Percentiles rank a stretch among this genome's conserved stretches.
Conservation (phyloP, 306 rosid genomes). For the Rosa chinensis region DNA sequence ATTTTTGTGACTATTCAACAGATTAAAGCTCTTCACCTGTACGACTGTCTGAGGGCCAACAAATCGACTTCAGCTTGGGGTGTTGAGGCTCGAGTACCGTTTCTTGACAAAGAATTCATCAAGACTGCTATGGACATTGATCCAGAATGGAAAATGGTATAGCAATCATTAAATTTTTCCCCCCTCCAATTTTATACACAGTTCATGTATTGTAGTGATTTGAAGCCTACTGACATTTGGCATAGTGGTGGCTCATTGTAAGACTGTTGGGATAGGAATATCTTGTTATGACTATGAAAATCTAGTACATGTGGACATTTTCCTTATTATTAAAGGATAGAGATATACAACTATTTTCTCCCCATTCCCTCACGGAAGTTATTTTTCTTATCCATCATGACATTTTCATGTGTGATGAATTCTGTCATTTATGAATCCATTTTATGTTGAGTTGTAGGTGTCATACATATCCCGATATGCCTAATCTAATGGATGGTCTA, state of each 20-base stretch:
- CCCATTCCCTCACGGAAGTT: background rate
- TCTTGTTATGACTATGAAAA: background rate
- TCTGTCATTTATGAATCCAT: background rate
- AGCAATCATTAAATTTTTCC: background rate
- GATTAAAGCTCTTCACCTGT: conserved; percentile 96
- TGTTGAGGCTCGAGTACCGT: conserved; percentile 97
- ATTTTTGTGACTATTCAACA: conserved; percentile 34
- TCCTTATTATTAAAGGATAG: background rate
- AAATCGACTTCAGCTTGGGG: conserved; percentile 99
- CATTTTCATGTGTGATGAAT: background rate
- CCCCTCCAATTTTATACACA: background rate
- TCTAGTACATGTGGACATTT: background rate
- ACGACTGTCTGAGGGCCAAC: conserved; percentile 95
- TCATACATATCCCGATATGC: background rate
- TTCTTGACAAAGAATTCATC: conserved; percentile 85
- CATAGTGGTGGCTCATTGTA: background rate
- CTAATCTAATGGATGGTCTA: background rate
- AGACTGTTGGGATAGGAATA: background rate
- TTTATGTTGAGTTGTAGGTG: background rate
- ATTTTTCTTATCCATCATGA: background rate
- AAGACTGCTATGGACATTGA: conserved; percentile 73
- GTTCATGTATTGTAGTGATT: background rate
- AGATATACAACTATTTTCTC: background rate
- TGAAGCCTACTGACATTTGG: background rate
- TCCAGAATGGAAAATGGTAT: conserved; percentile 95